phyloP scores from a whole-genome alignment of 192 early-diverging fungal species.

The Dimargaris cristalligena region DNA sequence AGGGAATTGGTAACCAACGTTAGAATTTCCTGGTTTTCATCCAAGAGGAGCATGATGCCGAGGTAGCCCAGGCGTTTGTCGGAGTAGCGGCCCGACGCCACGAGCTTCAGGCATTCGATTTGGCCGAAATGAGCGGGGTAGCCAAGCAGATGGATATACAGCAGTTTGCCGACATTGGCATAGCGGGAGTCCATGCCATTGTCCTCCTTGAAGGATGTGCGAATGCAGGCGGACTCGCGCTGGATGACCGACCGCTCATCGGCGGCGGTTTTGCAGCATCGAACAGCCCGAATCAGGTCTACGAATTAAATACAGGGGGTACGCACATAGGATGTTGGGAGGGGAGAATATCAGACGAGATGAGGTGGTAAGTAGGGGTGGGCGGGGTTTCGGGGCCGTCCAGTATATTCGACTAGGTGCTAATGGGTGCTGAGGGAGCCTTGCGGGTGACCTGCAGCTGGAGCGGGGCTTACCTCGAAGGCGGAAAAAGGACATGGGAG shows the following conservation, averaged over 20 bases:
- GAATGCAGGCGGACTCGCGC: slow-evolving; percentile 85
- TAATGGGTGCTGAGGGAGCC: too few relatives aligned
- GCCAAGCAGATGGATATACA: slow-evolving; percentile 97
- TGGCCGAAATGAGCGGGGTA: slow-evolving; percentile 99
- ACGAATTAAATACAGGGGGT: slow-evolving; percentile 5
- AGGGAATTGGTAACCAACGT: slow-evolving; percentile 96
- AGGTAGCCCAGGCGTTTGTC: slow-evolving; percentile 98
- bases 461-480: slow-evolving; percentile 14
- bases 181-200: slow-evolving; percentile 71
- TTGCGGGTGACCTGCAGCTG: not conserved
- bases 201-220: slow-evolving; percentile 94
- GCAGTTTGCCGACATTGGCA: slow-evolving; percentile 88
- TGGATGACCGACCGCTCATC: slow-evolving; percentile 97
- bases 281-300: slow-evolving; percentile 95
- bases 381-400: too few relatives aligned
- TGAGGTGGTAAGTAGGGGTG: too few relatives aligned
- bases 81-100: slow-evolving; percentile 78
- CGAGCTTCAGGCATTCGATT: slow-evolving; percentile 96
- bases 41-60: slow-evolving; percentile 91
- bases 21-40: slow-evolving; percentile 94
- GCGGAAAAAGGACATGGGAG: slow-evolving; percentile 29
- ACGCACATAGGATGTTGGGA: not conserved
- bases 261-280: slow-evolving; percentile 93
- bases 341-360: not conserved
- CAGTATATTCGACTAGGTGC: too few relatives aligned